Evolutionary conservation across 2,329 filamentous ascomycete genomes (phyloP), one percentile per base, ranked within the genome.

Genomic region (Alternaria metachromatica): DNA sequence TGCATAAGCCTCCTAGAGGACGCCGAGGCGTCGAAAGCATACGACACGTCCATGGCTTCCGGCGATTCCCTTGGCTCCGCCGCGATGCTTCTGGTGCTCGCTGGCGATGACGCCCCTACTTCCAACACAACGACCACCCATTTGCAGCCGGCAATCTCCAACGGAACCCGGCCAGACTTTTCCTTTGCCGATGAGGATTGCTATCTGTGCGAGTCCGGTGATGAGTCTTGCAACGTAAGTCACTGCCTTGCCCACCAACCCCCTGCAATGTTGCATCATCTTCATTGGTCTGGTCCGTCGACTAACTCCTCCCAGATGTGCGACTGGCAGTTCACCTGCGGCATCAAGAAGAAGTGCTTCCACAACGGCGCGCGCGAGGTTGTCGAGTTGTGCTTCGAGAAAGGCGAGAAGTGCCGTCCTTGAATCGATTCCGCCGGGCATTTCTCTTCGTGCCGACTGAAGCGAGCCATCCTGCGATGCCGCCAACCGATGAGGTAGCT

Each of bases 271-370:
- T 41, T 41, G 37, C 15, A 41, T 55, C 18, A 26, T 30, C 12
- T 45, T 44, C n/a, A 11, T 66, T 13, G 15, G 25, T 8, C 11
- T 11, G 3, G 28, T 26, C 12, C 33, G 26, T 58, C 55, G 63
- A 67, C 65, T 57, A 55, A 59, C 23, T 20, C 41, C 49, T 33
- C 30, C 18, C 15, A 57, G 23, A 50, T 54, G 9, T 69, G 67
- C 37, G 33, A 57, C 37, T 63, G 60, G 56, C 41, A 58, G 51
- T 65, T 62, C 30, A 50, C 33, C 9, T 69, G 65, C 28, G 63
- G 67, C 48, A 43, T 56, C 33, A 67, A 65, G 62, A 62, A 56
- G 55, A 64, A 57, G 48, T 67, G 67, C 48, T 46, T 55, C 10
- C 41, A 60, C 13, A 49, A 57, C 28, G 56, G 55, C 15, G 49